Evolutionary conservation across 352 stramenopile genomes (phyloP).

Genomic region (Thalassiosira delicatula): DNA sequence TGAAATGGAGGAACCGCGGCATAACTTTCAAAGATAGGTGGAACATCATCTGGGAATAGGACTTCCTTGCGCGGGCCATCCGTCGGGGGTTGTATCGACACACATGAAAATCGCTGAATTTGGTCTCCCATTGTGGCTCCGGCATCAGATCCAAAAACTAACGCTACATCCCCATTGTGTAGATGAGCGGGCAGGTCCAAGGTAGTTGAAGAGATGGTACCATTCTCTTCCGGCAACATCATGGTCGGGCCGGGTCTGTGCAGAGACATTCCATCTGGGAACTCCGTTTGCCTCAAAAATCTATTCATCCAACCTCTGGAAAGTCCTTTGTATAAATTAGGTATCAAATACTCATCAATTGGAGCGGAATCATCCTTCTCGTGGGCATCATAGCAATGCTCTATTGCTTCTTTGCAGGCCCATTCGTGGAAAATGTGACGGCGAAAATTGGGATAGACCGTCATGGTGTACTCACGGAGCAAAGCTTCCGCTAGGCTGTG

Average conservation of each 20-base stretch:
- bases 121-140: conserved; percentile 22
- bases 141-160: conserved; percentile 75
- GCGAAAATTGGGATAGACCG: conserved; percentile 71
- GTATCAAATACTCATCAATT: conserved; percentile 49
- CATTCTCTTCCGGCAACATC: conserved; percentile 2
- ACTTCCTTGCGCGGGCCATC: conserved; percentile 24
- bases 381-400: conserved; percentile 30
- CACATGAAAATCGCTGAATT: conserved; percentile 47
- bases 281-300: conserved; percentile 72
- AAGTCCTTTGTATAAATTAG: conserved; percentile 40
- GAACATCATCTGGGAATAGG: conserved; percentile 60
- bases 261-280: conserved; percentile 76
- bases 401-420: conserved; percentile 70
- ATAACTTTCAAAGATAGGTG: conserved; percentile 79
- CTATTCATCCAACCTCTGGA: conserved; percentile 70
- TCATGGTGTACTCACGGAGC: conserved; percentile 76
- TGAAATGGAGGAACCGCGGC: conserved; percentile 64
- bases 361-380: conserved; percentile 1
- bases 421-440: conserved; percentile 82
- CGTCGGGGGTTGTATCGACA: conserved; percentile 32
- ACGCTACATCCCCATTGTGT: conserved; percentile 72
- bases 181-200: conserved; percentile 10
- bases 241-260: conserved; percentile 47
- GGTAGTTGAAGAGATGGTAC: neutral
- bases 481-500: conserved; percentile 68